Percentiles rank a stretch among this genome's conserved stretches.
phyloP scores from a whole-genome alignment of 108 stramenopile genomes.

The Epipyxis sp. region DNA sequence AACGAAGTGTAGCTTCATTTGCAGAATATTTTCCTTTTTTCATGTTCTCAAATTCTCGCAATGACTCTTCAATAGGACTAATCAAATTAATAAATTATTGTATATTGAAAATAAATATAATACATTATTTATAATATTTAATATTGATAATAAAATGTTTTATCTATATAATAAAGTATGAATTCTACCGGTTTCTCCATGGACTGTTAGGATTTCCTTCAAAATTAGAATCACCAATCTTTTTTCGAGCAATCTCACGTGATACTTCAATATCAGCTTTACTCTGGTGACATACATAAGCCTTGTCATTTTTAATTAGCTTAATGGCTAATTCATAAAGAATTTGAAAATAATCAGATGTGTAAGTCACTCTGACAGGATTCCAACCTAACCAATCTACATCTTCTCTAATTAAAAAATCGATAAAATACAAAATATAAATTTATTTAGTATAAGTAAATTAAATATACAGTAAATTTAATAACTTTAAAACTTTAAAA shows the following conservation, averaged over 20 bases:
- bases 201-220: conserved; percentile 38
- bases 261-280: conserved; percentile 85
- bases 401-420: conserved; percentile 53
- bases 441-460: background rate
- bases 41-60: conserved; percentile 88
- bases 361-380: conserved; percentile 85
- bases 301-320: conserved; percentile 81
- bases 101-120: background rate
- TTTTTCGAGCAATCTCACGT: conserved; percentile 70
- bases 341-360: conserved; percentile 82
- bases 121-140: background rate
- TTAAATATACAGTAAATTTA: conserved; percentile 3
- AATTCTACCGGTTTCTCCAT: background rate
- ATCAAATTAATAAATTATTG: too few species aligned
- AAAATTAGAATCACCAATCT: conserved; percentile 39
- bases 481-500: background rate
- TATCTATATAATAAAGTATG: conserved; percentile 4
- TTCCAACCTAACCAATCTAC: conserved; percentile 86
- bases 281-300: conserved; percentile 97
- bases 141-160: background rate
- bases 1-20: conserved; percentile 81
- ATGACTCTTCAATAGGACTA: background rate
- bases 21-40: conserved; percentile 77
- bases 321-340: conserved; percentile 80
- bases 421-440: background rate